Evolutionary conservation across 1,284 basidiomycete genomes (phyloP).

Genomic region (Cryptococcus depauperatus): DNA sequence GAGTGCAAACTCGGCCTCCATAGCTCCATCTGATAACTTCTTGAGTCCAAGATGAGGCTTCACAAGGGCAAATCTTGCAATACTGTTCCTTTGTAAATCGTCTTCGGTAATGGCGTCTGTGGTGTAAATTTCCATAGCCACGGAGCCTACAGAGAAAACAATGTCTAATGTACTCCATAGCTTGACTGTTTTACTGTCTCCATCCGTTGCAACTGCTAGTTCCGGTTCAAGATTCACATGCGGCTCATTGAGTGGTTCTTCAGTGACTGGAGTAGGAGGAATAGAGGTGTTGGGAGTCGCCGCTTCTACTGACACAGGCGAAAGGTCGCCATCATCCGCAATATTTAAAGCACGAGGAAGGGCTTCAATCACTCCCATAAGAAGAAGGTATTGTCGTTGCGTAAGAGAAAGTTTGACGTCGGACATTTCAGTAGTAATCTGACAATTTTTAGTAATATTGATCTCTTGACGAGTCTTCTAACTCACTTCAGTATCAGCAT

Average conservation of each 20-base stretch:
- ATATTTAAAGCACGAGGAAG: constrained; percentile 59
- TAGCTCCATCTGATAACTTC: constrained; percentile 69
- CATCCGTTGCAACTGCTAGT: constrained; percentile 35
- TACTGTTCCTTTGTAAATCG: constrained; percentile 67
- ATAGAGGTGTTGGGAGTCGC: constrained; percentile 16
- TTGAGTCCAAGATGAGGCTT: constrained; percentile 75
- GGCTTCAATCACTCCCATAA: constrained; percentile 64
- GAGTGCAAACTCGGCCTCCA: constrained; percentile 78
- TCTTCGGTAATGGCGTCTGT: constrained; percentile 54
- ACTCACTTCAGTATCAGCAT: constrained; percentile 64
- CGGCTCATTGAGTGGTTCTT: constrained; percentile 5
- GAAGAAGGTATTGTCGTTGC: constrained; percentile 75
- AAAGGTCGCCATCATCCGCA: constrained; percentile 36
- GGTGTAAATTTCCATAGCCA: constrained; percentile 91
- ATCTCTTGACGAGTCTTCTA: too few species aligned
- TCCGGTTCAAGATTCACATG: constrained; percentile 50
- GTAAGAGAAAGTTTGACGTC: constrained; percentile 86
- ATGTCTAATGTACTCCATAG: constrained; percentile 67
- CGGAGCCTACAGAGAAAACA: constrained; percentile 61
- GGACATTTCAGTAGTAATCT: constrained; percentile 57
- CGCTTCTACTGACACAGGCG: constrained; percentile 16
- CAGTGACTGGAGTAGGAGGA: constrained; percentile 15
- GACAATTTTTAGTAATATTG: neutral
- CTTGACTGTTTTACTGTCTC: constrained; percentile 7
- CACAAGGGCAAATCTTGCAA: constrained; percentile 77